A percentile compares a stretch with the other conserved stretches of the same genome.
Evolutionary conservation across 805 yeast species (phyloP).

Genomic region (Ascoidea asiatica): DNA sequence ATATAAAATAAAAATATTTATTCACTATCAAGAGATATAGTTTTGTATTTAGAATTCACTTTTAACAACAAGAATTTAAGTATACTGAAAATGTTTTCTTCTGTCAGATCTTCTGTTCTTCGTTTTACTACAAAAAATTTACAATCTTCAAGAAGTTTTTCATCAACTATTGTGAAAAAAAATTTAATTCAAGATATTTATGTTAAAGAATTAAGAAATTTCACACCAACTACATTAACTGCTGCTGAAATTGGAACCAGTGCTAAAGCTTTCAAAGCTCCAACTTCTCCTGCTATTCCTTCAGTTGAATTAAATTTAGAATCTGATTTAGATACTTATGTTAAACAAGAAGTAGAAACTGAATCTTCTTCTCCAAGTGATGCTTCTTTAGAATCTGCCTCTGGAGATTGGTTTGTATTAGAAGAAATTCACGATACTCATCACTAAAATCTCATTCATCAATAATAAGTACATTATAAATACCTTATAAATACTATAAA

Average conservation of each 20-base stretch:
- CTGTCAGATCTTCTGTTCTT: too few species aligned
- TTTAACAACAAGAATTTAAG: too few species aligned
- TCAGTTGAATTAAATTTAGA: conserved; percentile 55
- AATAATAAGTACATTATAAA: too few species aligned
- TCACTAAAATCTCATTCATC: too few species aligned
- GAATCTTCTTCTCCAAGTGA: conserved; percentile 34
- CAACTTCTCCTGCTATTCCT: conserved; percentile 69
- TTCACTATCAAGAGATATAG: too few species aligned
- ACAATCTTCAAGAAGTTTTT: conserved; percentile 26
- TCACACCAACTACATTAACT: conserved; percentile 70
- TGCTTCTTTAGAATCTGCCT: conserved; percentile 22
- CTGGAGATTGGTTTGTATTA: conserved; percentile 70
- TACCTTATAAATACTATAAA: too few species aligned
- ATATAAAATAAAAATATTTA: too few species aligned
- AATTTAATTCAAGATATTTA: conserved; percentile 75
- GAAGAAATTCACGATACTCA: conserved; percentile 50
- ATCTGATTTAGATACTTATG: conserved; percentile 54
- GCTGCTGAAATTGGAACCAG: conserved; percentile 65
- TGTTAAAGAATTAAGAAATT: conserved; percentile 73
- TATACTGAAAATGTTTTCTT: too few species aligned
- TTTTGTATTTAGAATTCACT: too few species aligned
- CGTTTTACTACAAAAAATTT: too few species aligned
- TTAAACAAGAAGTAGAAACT: conserved; percentile 63
- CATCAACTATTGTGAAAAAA: conserved; percentile 20
- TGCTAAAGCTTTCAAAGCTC: conserved; percentile 74